These are phyloP conservation scores for Sordariomycetes sp. DNA, from an alignment of 2,329 filamentous ascomycete genomes.

Conservation along the genomic window DNA sequence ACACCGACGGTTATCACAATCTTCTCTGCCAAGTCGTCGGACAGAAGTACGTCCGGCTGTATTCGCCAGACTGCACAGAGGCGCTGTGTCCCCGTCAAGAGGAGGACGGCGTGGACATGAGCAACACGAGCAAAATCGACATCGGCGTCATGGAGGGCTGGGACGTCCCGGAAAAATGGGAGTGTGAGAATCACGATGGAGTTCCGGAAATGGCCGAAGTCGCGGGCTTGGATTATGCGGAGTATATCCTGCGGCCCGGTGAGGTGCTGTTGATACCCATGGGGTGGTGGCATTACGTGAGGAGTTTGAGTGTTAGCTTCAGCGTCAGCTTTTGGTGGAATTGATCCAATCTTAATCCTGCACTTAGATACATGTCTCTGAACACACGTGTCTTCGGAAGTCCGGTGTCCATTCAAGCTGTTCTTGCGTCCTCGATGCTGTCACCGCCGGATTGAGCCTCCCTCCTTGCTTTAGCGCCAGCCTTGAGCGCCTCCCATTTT, in stretches of 20 bases:
- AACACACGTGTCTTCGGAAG: not conserved
- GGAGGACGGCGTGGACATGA: constrained; percentile 77
- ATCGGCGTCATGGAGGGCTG: constrained; percentile 59
- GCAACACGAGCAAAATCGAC: constrained; percentile 78
- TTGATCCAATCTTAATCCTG: constrained; percentile 14
- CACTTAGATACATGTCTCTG: not conserved
- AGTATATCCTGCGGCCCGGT: constrained; percentile 70
- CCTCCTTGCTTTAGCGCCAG: constrained; percentile 46
- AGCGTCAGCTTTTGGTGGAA: constrained; percentile 98
- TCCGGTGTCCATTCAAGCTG: not conserved
- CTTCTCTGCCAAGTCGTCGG: constrained; percentile 85
- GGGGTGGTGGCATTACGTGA: constrained; percentile 98
- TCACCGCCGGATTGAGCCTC: constrained; percentile 29
- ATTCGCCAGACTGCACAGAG: constrained; percentile 54
- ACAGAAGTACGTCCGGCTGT: constrained; percentile 84
- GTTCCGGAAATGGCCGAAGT: constrained; percentile 35
- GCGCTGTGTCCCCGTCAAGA: constrained; percentile 51
- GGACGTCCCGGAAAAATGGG: too few relatives aligned
- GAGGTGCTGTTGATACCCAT: constrained; percentile 84
- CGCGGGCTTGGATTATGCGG: constrained; percentile 53
- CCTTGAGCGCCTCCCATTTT: constrained; percentile 53
- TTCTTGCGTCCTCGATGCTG: constrained; percentile 21
- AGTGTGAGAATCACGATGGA: too few relatives aligned
- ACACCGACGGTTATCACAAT: constrained; percentile 93
- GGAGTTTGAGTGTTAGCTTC: constrained; percentile 76